Evolutionary conservation across 306 rosid genomes (phyloP), one percentile per base, ranked within the genome.

Genomic region (Chamaecrista fasciculata): DNA sequence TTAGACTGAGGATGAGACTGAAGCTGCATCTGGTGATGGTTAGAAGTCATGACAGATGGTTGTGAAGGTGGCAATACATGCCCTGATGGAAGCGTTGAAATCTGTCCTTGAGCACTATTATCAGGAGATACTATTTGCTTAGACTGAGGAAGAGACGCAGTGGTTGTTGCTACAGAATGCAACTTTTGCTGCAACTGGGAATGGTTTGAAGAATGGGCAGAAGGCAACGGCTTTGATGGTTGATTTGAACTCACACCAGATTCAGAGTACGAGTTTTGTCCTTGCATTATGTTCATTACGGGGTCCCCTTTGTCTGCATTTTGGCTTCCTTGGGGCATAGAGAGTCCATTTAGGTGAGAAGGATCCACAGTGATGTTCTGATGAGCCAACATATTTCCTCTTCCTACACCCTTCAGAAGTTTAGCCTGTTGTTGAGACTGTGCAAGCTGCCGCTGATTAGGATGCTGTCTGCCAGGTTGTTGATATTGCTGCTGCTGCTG

Each of bases 381-480:
- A 70, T 83, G 90, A 67, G 71, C 79, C 81, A 79, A 28, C 73
- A 77, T 61, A 71, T 81, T 88, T 49, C 91, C 96, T 80, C 95
- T 87, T 78, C 95, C 97, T 11, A 84, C 72, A 75, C 96, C 99
- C 80, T 95, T 95, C 47, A 85, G 64, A 75, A 75, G 74, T 71
- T 95, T 91, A 53, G 87, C 84, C 57, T 80, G 99, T 77, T 87
- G 97, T 47, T 85, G 99, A 78, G 97, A 69, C 73, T 86, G 93
- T 26, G 61, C 73, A 71, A 76, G 88, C 73, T 81, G 96, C 64
- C 88, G 82, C 76, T 87, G 96, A 76, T 81, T 91, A 71, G 95
- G 97, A 77, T 95, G 99, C 78, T 89, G 96, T 83, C 99, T 86
- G 55, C 86, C 83, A 66, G 97, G 65, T 71, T 87, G 97, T 48